These are phyloP conservation scores for Oryza nivara DNA, from an alignment of 176 grass and related monocot species.

Conservation along the genomic window DNA sequence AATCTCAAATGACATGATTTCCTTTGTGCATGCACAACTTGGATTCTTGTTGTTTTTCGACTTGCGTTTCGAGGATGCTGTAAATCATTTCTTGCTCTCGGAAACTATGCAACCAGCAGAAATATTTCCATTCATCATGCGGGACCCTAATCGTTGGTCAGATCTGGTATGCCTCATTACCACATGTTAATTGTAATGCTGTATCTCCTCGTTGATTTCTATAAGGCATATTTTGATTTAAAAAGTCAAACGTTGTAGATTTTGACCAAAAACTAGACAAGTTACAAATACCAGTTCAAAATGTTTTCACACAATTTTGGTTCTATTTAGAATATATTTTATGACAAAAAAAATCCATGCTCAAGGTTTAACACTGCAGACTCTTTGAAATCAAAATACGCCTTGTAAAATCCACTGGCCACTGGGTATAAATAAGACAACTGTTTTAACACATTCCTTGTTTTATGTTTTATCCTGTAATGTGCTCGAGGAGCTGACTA, in stretches of 20 bases:
- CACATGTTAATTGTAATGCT: slow-evolving; percentile 1
- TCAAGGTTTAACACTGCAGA: not conserved
- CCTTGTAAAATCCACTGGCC: not conserved
- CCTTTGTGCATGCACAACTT: slow-evolving; percentile 94
- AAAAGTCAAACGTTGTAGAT: not conserved
- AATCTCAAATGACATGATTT: slow-evolving; percentile 80
- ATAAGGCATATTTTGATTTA: not conserved
- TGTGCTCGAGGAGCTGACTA: not conserved
- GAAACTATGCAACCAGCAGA: slow-evolving; percentile 90
- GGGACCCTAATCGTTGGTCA: slow-evolving; percentile 93
- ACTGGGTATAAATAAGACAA: slow-evolving; percentile 4
- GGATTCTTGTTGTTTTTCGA: slow-evolving; percentile 95
- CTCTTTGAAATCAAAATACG: not conserved
- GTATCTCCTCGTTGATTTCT: not conserved
- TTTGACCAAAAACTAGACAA: not conserved
- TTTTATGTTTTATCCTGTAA: not conserved
- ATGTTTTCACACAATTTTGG: not conserved
- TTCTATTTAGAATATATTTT: not conserved
- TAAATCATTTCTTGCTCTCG: slow-evolving; percentile 89
- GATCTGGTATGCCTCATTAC: slow-evolving; percentile 65
- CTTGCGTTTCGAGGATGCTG: slow-evolving; percentile 85
- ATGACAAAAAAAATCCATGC: not conserved
- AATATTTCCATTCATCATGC: slow-evolving; percentile 98
- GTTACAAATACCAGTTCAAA: not conserved
- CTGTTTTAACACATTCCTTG: not conserved